These are phyloP conservation scores for Linderniella brevidens DNA, from an alignment of 257 asterid genomes.

Conservation along the genomic window DNA sequence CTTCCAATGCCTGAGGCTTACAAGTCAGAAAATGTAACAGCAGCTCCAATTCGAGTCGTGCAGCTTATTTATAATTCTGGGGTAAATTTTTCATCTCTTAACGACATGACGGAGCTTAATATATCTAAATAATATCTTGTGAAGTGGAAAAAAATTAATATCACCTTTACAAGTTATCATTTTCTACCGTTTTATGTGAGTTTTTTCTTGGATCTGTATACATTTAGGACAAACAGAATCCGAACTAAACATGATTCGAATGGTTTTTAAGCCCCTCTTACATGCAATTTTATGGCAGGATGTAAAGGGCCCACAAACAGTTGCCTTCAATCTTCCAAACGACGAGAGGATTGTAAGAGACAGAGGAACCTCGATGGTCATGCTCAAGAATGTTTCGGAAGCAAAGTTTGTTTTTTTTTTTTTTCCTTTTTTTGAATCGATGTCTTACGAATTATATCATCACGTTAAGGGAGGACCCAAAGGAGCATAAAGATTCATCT, in stretches of 20 bases:
- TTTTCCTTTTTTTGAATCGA: neutral
- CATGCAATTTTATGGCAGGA: slow-evolving; percentile 32
- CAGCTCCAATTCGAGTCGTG: slow-evolving; percentile 93
- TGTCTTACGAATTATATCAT: slow-evolving; percentile 1
- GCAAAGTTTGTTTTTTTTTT: slow-evolving; percentile 43
- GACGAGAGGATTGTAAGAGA: slow-evolving; percentile 89
- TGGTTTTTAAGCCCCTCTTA: neutral
- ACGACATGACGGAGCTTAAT: neutral
- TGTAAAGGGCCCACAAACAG: slow-evolving; percentile 96
- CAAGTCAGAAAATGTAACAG: slow-evolving; percentile 63
- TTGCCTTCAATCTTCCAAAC: slow-evolving; percentile 94
- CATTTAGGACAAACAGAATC: no score
- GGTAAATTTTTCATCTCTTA: slow-evolving; percentile 26
- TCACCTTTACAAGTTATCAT: no score
- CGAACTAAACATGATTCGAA: no score
- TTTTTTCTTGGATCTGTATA: no score
- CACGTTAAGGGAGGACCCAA: neutral
- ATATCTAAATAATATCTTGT: neutral
- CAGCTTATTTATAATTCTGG: slow-evolving; percentile 81
- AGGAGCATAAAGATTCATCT: neutral
- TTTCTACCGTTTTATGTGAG: no score
- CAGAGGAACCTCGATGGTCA: slow-evolving; percentile 93
- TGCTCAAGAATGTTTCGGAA: slow-evolving; percentile 94
- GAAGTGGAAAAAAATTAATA: no score
- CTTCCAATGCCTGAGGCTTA: slow-evolving; percentile 75